phyloP scores from a whole-genome alignment of 2,329 filamentous ascomycete species.

The Zymoseptoria ardabiliae region DNA sequence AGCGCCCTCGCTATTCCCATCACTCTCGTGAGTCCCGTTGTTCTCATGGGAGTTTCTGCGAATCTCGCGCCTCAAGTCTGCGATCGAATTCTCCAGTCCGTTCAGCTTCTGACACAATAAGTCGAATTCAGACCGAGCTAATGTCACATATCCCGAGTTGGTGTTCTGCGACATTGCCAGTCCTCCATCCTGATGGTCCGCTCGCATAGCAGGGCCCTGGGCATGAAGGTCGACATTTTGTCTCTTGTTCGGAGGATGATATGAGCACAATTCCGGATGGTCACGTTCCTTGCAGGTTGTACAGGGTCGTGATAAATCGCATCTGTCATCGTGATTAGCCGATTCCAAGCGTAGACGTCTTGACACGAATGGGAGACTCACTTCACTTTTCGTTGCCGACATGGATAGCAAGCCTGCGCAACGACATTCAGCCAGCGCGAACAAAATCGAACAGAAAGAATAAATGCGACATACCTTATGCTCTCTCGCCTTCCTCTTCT shows the following conservation, averaged over 20 bases:
- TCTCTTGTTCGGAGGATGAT: slow-evolving; percentile 33
- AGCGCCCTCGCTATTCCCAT: slow-evolving; percentile 11
- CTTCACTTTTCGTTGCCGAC: slow-evolving; percentile 37
- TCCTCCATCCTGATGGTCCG: slow-evolving; percentile 13
- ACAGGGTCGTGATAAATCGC: slow-evolving; percentile 42
- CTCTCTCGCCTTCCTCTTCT: slow-evolving; percentile 45
- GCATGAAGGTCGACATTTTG: slow-evolving; percentile 22
- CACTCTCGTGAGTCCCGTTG: slow-evolving; percentile 11
- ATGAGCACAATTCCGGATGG: slow-evolving; percentile 44
- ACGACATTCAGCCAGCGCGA: not conserved
- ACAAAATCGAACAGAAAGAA: not conserved
- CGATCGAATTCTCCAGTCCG: slow-evolving; percentile 40
- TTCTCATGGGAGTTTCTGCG: slow-evolving; percentile 15
- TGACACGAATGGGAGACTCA: slow-evolving; percentile 7
- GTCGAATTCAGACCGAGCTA: slow-evolving; percentile 39
- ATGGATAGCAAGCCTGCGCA: slow-evolving; percentile 40
- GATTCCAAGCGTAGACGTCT: not conserved
- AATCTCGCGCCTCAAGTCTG: slow-evolving; percentile 34
- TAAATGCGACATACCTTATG: slow-evolving; percentile 33
- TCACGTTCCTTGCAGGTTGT: slow-evolving; percentile 45
- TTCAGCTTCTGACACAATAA: slow-evolving; percentile 43
- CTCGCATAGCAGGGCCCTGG: slow-evolving; percentile 7
- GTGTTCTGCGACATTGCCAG: slow-evolving; percentile 1
- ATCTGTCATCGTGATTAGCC: slow-evolving; percentile 26
- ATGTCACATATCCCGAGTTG: slow-evolving; percentile 21